These are phyloP conservation scores for Conticribra guillardii DNA, from an alignment of 108 stramenopile species.

Conservation along the genomic window DNA sequence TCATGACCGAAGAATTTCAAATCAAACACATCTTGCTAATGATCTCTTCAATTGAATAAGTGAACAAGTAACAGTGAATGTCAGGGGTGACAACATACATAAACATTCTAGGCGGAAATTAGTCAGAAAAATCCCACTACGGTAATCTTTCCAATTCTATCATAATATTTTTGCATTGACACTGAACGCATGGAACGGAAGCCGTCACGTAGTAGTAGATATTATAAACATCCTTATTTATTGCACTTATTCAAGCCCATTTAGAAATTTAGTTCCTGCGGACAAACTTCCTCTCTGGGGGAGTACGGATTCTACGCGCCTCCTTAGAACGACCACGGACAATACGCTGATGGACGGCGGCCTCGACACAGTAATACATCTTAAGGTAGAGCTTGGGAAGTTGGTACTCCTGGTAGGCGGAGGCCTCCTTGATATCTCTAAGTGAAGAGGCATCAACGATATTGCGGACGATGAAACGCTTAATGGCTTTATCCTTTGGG, in stretches of 20 bases:
- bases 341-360: conserved; percentile 99
- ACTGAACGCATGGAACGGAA: too few relatives aligned
- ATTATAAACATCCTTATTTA: conserved; percentile 16
- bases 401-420: conserved; percentile 98
- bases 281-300: conserved; percentile 72
- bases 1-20: too few relatives aligned
- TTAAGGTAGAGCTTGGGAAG: conserved; percentile 99
- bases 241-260: conserved; percentile 8
- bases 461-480: conserved; percentile 99
- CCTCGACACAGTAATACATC: conserved; percentile 99
- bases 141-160: too few relatives aligned
- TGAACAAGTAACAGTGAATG: too few relatives aligned
- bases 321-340: conserved; percentile 96
- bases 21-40: too few relatives aligned
- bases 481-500: conserved; percentile 99
- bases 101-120: too few relatives aligned
- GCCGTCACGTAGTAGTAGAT: background rate
- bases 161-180: too few relatives aligned
- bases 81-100: too few relatives aligned
- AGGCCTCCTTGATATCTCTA: conserved; percentile 98
- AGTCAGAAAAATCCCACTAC: too few relatives aligned
- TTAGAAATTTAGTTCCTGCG: conserved; percentile 36
- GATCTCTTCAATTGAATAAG: too few relatives aligned
- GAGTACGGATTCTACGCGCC: conserved; percentile 92
- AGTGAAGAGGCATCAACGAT: conserved; percentile 99